Percentiles rank a stretch among this genome's conserved stretches.
These are phyloP conservation scores for Fusarium nematophilum DNA, from an alignment of 2,329 filamentous ascomycete species.

Conservation along the genomic window DNA sequence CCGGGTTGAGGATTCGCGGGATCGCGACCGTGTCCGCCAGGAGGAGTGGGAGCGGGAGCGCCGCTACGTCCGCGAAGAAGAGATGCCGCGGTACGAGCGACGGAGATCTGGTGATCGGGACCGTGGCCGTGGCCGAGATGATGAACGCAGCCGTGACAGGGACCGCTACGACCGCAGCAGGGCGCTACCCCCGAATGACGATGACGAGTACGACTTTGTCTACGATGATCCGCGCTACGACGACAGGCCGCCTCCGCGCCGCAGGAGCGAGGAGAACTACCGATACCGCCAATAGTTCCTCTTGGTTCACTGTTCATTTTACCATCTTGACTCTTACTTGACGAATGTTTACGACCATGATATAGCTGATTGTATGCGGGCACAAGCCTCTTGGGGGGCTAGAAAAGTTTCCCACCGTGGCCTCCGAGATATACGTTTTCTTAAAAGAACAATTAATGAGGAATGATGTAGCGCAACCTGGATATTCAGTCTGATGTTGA, in stretches of 20 bases:
- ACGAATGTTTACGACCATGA: conserved; percentile 26
- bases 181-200: conserved; percentile 34
- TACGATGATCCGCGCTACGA: conserved; percentile 46
- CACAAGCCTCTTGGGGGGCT: not conserved
- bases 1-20: conserved; percentile 53
- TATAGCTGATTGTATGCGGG: conserved; percentile 1
- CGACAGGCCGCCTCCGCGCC: conserved; percentile 38
- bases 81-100: conserved; percentile 42
- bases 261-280: conserved; percentile 42
- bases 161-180: conserved; percentile 34
- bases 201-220: conserved; percentile 45
- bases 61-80: conserved; percentile 46
- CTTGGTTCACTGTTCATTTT: not conserved
- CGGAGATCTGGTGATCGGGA: conserved; percentile 25
- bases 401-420: conserved; percentile 2
- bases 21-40: conserved; percentile 48
- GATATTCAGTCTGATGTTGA: conserved; percentile 1
- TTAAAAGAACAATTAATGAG: conserved; percentile 23
- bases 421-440: not conserved
- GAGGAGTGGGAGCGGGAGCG: conserved; percentile 52
- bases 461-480: conserved; percentile 22
- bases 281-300: conserved; percentile 33
- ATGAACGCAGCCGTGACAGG: conserved; percentile 8
- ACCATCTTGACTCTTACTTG: not conserved
- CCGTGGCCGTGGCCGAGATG: conserved; percentile 17